phyloP scores from a whole-genome alignment of 768 basidiomycete genomes.

The Pulveroboletus sp. region DNA sequence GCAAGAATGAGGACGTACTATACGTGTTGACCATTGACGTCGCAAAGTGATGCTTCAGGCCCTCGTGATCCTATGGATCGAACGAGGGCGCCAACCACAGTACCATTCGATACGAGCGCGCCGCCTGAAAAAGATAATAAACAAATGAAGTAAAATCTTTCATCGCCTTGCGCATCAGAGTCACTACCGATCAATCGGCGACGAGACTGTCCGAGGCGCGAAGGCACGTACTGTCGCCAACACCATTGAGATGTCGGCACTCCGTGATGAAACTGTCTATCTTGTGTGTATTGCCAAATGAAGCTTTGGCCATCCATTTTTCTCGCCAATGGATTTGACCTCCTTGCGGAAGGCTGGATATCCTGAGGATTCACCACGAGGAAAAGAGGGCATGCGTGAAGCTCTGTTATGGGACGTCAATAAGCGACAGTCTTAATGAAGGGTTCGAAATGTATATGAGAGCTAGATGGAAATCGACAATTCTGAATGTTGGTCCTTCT shows the following conservation, averaged over 20 bases:
- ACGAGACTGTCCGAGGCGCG: background rate
- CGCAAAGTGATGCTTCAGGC: no score
- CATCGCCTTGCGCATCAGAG: no score
- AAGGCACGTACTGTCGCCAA: background rate
- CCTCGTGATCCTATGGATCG: no score
- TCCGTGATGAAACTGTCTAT: background rate
- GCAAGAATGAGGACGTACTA: no score
- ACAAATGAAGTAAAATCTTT: background rate
- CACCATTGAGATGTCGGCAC: background rate
- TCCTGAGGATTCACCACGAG: background rate
- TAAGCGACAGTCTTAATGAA: background rate
- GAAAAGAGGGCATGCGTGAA: background rate
- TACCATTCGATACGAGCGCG: background rate
- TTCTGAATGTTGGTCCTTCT: no score
- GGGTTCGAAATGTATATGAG: background rate
- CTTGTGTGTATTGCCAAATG: background rate
- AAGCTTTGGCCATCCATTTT: background rate
- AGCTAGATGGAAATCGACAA: no score
- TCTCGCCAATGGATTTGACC: background rate
- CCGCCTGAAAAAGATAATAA: background rate
- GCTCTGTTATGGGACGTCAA: background rate
- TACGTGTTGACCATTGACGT: no score
- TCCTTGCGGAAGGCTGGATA: background rate
- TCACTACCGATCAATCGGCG: background rate
- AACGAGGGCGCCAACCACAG: background rate